These are phyloP conservation scores for Xylariales sp. DNA, from an alignment of 2,329 filamentous ascomycete species.

Conservation along the genomic window DNA sequence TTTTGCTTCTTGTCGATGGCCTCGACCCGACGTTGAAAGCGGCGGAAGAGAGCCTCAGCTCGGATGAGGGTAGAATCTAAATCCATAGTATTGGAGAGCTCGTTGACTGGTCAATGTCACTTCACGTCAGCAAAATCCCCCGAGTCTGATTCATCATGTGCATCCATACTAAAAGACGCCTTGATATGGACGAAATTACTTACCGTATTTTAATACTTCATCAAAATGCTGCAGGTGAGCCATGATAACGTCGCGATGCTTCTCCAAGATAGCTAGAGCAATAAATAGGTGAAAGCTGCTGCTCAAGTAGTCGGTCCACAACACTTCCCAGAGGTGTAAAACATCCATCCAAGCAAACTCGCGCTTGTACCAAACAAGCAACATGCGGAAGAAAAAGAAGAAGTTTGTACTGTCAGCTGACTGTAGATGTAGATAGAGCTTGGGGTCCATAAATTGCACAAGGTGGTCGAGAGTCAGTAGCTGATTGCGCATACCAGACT, in stretches of 20 bases:
- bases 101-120: no score
- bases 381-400: constrained; percentile 99
- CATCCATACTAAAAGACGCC: neutral
- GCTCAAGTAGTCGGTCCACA: constrained; percentile 91
- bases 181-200: constrained; percentile 23
- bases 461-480: constrained; percentile 89
- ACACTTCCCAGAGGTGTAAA: constrained; percentile 80
- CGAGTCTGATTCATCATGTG: no score
- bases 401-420: constrained; percentile 95
- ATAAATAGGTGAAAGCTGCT: constrained; percentile 94
- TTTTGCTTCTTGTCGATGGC: constrained; percentile 88
- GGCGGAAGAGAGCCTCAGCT: constrained; percentile 82
- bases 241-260: constrained; percentile 96
- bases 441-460: constrained; percentile 93
- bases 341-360: constrained; percentile 91
- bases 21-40: constrained; percentile 85
- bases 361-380: constrained; percentile 97
- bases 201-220: constrained; percentile 94
- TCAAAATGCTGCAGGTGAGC: constrained; percentile 91
- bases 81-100: constrained; percentile 90
- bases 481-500: constrained; percentile 93
- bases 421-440: constrained; percentile 86
- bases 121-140: no score
- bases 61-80: constrained; percentile 80
- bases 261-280: constrained; percentile 89